Base-by-base conservation (phyloP, 441 rosid species). In the Rhodomyrtus psidioides region DNA sequence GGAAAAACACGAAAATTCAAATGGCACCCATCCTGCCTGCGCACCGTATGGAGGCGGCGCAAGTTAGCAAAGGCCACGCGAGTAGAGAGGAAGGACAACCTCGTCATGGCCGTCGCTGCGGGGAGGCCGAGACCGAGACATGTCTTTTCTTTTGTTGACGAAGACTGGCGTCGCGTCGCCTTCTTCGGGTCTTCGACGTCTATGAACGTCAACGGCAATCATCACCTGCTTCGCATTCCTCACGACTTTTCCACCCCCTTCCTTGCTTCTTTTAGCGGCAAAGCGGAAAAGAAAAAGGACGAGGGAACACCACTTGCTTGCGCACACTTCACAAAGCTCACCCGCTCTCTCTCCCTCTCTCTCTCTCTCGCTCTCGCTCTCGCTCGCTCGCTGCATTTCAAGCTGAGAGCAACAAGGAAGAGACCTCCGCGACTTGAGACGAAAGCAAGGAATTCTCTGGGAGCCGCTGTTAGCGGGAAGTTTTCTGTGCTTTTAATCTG, bases 251-350 rank as follows among this genome's bases (percentile, higher is more conserved):
- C 79, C 79, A 6, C 5, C 79, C 57, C 58, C 46, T 82, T 14
- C 46, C 34, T 85, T 85, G 87, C 84, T 85, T 85, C 49, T 58
- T 55, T 44, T 56, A 58, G 84, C 81, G 84, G 87, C 87, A 85
- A 85, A 81, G 87, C 53, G 27, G 19, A 46, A 34, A 65, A 65
- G 46, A 1, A 65, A 70, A 65, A 39, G 79, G 26, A 34, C 2
- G 44, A 39, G 34, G 12, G 21, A 10, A 0, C 15, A 70, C n/a
- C 44, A 12, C 79, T 70, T 6, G 49, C 79, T 70, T 6, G 49
- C 49, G 8, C 49, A 5, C 79, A 70, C n/a, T 70, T 70, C 79
- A 27, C 60, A 9, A 83, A 56, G 28, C 82, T 84, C 84, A 16
- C 55, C 12, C 51, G 3, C 51, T 10, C 51, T 46, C 51, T 46